Percentiles rank a stretch among this genome's conserved stretches.
These are phyloP conservation scores for Penicillium palitans DNA, from an alignment of 2,329 filamentous ascomycete species.

Conservation along the genomic window DNA sequence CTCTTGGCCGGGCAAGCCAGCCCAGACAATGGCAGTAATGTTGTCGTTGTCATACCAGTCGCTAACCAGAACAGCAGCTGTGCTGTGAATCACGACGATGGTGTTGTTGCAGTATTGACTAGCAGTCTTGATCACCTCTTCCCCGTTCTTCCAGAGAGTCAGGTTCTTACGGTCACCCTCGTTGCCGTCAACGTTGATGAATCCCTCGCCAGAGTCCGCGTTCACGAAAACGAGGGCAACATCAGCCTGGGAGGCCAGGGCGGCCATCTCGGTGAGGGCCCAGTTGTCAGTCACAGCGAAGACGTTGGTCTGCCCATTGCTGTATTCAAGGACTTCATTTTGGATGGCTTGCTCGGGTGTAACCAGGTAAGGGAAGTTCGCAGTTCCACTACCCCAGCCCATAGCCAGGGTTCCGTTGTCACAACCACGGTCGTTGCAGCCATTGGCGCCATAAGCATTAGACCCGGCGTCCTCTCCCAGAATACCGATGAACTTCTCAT, in stretches of 20 bases:
- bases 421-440: conserved; percentile 68
- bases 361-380: conserved; percentile 63
- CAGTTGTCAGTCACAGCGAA: conserved; percentile 60
- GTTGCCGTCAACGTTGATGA: conserved; percentile 78
- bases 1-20: conserved; percentile 72
- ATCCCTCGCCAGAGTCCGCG: conserved; percentile 82
- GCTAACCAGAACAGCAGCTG: conserved; percentile 74
- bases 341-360: conserved; percentile 65
- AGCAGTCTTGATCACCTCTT: conserved; percentile 78
- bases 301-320: conserved; percentile 64
- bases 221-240: conserved; percentile 83
- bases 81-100: conserved; percentile 85
- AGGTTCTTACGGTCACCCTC: conserved; percentile 88
- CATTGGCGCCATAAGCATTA: conserved; percentile 74
- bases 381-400: conserved; percentile 63
- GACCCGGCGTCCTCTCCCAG: conserved; percentile 82
- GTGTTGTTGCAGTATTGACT: conserved; percentile 80
- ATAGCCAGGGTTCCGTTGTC: conserved; percentile 62
- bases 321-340: conserved; percentile 57
- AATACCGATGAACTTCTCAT: conserved; percentile 72
- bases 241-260: conserved; percentile 52
- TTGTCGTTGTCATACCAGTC: conserved; percentile 63
- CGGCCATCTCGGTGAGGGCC: conserved; percentile 53
- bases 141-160: conserved; percentile 81
- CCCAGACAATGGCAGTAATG: conserved; percentile 74